phyloP scores from a whole-genome alignment of 1,284 basidiomycete genomes.

The Puccinia polysora region DNA sequence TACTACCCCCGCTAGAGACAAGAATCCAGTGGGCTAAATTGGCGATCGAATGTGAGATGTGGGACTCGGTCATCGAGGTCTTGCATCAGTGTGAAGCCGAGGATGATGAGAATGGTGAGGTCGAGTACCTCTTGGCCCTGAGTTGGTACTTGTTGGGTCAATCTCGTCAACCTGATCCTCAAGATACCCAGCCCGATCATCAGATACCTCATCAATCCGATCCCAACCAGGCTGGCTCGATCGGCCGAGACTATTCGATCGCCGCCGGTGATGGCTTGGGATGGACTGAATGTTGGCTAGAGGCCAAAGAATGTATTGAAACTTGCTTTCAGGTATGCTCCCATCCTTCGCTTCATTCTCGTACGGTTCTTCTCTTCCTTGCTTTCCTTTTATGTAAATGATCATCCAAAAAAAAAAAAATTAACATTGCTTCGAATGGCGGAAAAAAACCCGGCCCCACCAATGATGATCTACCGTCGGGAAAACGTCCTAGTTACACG shows the following conservation, averaged over 20 bases:
- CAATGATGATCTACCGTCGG: too few species aligned
- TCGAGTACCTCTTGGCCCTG: slow-evolving; percentile 94
- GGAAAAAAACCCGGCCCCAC: too few species aligned
- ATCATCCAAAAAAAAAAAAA: slow-evolving; percentile 1
- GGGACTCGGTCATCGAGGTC: slow-evolving; percentile 68
- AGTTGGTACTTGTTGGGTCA: slow-evolving; percentile 68
- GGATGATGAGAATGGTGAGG: slow-evolving; percentile 82
- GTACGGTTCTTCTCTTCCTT: neutral
- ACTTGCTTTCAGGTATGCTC: slow-evolving; percentile 68
- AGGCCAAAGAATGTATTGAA: slow-evolving; percentile 73
- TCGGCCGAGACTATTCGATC: slow-evolving; percentile 55
- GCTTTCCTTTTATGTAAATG: too few species aligned
- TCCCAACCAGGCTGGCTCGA: slow-evolving; percentile 58
- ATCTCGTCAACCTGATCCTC: slow-evolving; percentile 45
- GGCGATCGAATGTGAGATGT: slow-evolving; percentile 72
- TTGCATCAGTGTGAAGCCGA: slow-evolving; percentile 72
- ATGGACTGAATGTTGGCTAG: slow-evolving; percentile 74
- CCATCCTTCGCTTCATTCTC: too few species aligned
- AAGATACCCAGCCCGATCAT: slow-evolving; percentile 44
- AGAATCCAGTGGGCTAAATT: slow-evolving; percentile 73
- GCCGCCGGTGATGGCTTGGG: slow-evolving; percentile 59
- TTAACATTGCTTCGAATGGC: too few species aligned
- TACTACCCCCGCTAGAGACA: slow-evolving; percentile 68
- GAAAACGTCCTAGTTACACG: slow-evolving; percentile 57
- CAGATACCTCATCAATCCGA: too few species aligned